A percentile compares a stretch with the other conserved stretches of the same genome.
phyloP scores from a whole-genome alignment of 176 grass and related monocot genomes.

The Oryza australiensis region DNA sequence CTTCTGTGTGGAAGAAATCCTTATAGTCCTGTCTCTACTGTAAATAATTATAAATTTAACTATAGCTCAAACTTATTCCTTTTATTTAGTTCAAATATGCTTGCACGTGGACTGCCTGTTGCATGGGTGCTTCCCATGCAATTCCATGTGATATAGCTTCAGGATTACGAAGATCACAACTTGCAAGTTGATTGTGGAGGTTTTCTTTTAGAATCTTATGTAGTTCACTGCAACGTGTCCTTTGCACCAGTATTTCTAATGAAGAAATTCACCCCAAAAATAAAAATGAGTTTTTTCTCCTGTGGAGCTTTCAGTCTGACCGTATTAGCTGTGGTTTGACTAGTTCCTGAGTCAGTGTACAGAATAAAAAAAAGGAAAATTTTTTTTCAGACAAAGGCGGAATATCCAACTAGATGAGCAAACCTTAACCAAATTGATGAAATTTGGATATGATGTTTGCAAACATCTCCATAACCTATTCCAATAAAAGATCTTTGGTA shows the following conservation, averaged over 20 bases:
- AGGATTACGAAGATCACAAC: background rate
- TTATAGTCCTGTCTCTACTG: background rate
- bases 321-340: background rate
- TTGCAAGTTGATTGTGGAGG: background rate
- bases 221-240: background rate
- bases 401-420: background rate
- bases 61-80: background rate
- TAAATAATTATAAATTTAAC: background rate
- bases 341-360: background rate
- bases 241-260: background rate
- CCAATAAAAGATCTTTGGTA: background rate
- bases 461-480: background rate
- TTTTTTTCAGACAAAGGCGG: background rate
- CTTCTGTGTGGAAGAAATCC: too few species aligned
- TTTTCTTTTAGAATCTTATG: background rate
- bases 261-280: background rate
- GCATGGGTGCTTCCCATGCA: background rate
- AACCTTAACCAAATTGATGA: background rate
- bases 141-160: background rate
- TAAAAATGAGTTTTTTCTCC: background rate
- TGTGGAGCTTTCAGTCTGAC: background rate
- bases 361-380: background rate
- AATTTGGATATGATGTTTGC: background rate
- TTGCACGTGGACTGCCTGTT: background rate
- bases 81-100: background rate